Evolutionary conservation across 1,284 basidiomycete genomes (phyloP), one percentile per base, ranked within the genome.

Genomic region (Agroathelia rolfsii): DNA sequence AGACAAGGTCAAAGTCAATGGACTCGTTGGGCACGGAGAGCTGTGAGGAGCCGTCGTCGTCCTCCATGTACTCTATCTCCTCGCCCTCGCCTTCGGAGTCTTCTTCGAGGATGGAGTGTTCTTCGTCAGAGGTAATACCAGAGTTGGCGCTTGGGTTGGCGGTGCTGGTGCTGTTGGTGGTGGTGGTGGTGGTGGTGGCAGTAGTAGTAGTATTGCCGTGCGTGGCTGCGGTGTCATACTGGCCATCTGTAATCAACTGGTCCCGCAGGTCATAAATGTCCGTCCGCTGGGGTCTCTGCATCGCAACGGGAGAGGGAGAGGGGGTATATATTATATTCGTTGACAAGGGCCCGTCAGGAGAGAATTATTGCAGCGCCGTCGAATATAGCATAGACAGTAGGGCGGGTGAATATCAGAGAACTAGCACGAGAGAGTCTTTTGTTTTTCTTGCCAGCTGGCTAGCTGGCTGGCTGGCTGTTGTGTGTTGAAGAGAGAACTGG

Each of bases 1-100:
- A 90, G 14, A 90, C 85, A 41, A 89, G 67, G 56, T 86, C 84
- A 50, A 90, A 90, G 65, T 90, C 84, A 49, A 90, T 89, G 39
- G 81, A 83, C 51, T 89, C 86, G 53, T 88, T 86, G 3, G 87
- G 87, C 40, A 89, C 85, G 23, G 83, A 86, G 21, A 88, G 72
- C 3, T 76, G 79, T 9, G 84, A 88, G 3, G 83, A 86, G 36
- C 69, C 72, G 52, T 81, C 80, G 50, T 82, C 77, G 39, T 75
- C 72, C 43, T 77, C 76, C 44, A 72, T 62, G 49, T 70, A 72
- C 36, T 80, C 76, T 31, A 72, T 67, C 13, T 71, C 67, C 24
- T 58, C 53, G 36, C 77, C 77, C 37, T 83, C 76, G 25, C 55
- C 69, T 38, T 81, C 79, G 2, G 76, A 81, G 50, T 82, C 81